Evolutionary conservation across 2,329 filamentous ascomycete species (phyloP).

Genomic region (Botrytis elliptica): DNA sequence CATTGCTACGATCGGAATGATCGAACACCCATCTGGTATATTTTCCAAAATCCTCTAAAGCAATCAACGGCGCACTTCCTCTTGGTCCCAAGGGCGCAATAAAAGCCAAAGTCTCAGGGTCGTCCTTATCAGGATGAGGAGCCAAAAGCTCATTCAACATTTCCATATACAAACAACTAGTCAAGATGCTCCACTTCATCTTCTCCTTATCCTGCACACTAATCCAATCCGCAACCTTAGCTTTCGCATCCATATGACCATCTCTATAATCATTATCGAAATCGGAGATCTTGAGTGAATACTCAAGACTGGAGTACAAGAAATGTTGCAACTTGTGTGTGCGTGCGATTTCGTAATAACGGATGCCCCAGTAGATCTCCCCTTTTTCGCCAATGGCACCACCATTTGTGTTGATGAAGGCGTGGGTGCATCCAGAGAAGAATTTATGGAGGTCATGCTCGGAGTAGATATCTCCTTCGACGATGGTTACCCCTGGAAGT

Average conservation of each 20-base stretch:
- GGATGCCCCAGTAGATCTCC: conserved; percentile 42
- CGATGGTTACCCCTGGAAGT: conserved; percentile 42
- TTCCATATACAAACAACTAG: conserved; percentile 39
- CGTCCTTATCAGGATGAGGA: conserved; percentile 22
- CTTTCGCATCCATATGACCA: conserved; percentile 45
- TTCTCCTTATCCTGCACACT: conserved; percentile 24
- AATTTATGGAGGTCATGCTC: conserved; percentile 41
- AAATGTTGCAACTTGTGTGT: conserved; percentile 35
- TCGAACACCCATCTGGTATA: conserved; percentile 37
- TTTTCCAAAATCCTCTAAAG: conserved; percentile 32
- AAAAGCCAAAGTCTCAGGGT: conserved; percentile 25
- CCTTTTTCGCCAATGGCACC: conserved; percentile 41
- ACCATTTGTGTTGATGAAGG: conserved; percentile 46
- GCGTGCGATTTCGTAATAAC: conserved; percentile 38
- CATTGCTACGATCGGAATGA: conserved; percentile 28
- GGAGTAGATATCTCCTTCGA: conserved; percentile 42
- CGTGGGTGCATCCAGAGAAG: conserved; percentile 40
- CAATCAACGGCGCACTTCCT: conserved; percentile 29
- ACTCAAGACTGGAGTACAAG: conserved; percentile 43
- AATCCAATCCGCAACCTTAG: conserved; percentile 35
- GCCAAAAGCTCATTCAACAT: conserved; percentile 32
- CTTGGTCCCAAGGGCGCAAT: conserved; percentile 26
- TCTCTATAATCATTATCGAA: conserved; percentile 41
- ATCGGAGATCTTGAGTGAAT: conserved; percentile 40
- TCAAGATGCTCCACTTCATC: conserved; percentile 34